phyloP scores from a whole-genome alignment of 805 yeast species.

The Tetrapisispora namnaoensis region DNA sequence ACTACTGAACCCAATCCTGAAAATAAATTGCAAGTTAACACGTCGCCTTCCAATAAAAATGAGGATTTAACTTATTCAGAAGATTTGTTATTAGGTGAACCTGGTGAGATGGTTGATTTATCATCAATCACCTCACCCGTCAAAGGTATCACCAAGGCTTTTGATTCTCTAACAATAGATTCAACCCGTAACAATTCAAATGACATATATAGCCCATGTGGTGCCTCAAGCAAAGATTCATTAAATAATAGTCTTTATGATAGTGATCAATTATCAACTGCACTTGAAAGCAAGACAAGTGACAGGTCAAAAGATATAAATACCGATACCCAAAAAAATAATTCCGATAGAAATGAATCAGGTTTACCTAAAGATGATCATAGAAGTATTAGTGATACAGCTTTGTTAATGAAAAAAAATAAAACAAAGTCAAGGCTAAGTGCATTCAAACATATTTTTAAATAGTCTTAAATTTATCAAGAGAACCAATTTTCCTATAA shows the following conservation, averaged over 20 bases:
- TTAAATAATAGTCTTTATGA: background rate
- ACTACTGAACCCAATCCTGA: background rate
- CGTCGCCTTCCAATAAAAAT: background rate
- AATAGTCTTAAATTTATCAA: background rate
- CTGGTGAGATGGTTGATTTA: slow-evolving; percentile 28
- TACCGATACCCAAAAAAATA: background rate
- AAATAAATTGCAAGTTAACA: background rate
- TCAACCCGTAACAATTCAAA: background rate
- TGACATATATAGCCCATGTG: background rate
- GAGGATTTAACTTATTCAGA: slow-evolving; percentile 5
- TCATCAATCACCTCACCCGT: slow-evolving; percentile 5
- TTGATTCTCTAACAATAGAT: slow-evolving; percentile 1
- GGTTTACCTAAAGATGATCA: slow-evolving; percentile 5
- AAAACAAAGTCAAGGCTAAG: slow-evolving; percentile 17
- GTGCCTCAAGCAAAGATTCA: slow-evolving; percentile 3
- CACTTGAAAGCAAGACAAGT: slow-evolving; percentile 1
- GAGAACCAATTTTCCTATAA: background rate
- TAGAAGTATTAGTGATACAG: slow-evolving; percentile 22
- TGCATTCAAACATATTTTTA: slow-evolving; percentile 5
- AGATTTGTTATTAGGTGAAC: slow-evolving; percentile 25
- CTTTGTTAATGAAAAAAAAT: slow-evolving; percentile 9
- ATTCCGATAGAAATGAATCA: background rate
- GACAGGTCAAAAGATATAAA: background rate
- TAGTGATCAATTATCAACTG: slow-evolving; percentile 1
- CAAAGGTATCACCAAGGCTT: background rate